Percentiles rank a stretch among this genome's conserved stretches.
Conservation (phyloP, 2,329 filamentous ascomycete genomes). For the Cladophialophora exuberans region DNA sequence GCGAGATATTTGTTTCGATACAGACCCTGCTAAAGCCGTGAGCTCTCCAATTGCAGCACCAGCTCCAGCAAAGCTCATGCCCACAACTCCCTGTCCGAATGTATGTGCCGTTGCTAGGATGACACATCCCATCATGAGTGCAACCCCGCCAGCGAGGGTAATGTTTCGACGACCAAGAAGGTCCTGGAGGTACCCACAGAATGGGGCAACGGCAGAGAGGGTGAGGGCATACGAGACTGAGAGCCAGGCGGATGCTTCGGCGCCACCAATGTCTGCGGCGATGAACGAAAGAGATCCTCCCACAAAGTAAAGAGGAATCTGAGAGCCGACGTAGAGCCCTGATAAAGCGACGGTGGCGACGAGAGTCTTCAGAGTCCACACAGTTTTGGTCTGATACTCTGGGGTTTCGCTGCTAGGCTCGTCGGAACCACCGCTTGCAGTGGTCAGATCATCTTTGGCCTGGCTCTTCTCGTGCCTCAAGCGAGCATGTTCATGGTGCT, state of each 20-base stretch:
- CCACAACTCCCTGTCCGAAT: slow-evolving; percentile 22
- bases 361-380: slow-evolving; percentile 20
- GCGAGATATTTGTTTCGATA: neutral
- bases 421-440: neutral
- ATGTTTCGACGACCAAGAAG: slow-evolving; percentile 25
- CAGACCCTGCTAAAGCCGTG: slow-evolving; percentile 28
- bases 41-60: slow-evolving; percentile 27
- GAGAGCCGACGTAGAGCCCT: slow-evolving; percentile 23
- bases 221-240: slow-evolving; percentile 23
- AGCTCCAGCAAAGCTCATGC: slow-evolving; percentile 25
- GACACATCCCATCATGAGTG: slow-evolving; percentile 23
- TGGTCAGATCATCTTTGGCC: neutral
- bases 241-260: slow-evolving; percentile 23
- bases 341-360: slow-evolving; percentile 14
- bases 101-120: slow-evolving; percentile 23
- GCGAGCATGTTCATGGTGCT: slow-evolving; percentile 16
- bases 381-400: slow-evolving; percentile 17
- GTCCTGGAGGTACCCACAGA: slow-evolving; percentile 28
- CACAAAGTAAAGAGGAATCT: slow-evolving; percentile 29
- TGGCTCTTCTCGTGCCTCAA: neutral
- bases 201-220: slow-evolving; percentile 25
- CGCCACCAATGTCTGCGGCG: slow-evolving; percentile 22
- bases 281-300: slow-evolving; percentile 28
- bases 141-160: slow-evolving; percentile 17
- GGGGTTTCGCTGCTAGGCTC: slow-evolving; percentile 5